phyloP scores from a whole-genome alignment of 2,329 filamentous ascomycete genomes.

The Whalleya microplaca region DNA sequence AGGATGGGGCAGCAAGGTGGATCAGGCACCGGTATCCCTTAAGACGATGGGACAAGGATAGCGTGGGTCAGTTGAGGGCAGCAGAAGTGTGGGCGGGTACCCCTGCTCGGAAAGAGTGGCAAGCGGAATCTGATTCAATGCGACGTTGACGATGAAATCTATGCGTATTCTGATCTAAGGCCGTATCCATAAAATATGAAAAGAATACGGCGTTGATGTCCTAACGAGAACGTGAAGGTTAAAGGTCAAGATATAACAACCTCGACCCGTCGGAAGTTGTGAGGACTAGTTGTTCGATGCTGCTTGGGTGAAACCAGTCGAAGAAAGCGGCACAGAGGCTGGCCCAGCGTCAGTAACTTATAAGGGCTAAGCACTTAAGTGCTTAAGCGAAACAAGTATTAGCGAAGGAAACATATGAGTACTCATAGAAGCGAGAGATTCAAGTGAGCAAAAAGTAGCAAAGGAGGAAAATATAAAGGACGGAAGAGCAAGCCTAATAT shows the following conservation, averaged over 20 bases:
- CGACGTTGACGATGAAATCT: slow-evolving; percentile 38
- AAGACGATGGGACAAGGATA: slow-evolving; percentile 29
- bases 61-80: slow-evolving; percentile 35
- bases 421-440: too few species aligned
- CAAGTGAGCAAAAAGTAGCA: too few species aligned
- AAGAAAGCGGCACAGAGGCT: too few species aligned
- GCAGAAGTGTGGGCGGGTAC: slow-evolving; percentile 34
- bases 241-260: slow-evolving; percentile 3
- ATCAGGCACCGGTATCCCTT: slow-evolving; percentile 29
- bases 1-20: slow-evolving; percentile 21
- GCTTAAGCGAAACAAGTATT: too few species aligned
- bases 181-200: slow-evolving; percentile 20
- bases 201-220: slow-evolving; percentile 16
- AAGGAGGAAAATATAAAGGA: too few species aligned
- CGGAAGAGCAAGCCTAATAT: too few species aligned
- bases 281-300: too few species aligned
- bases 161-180: slow-evolving; percentile 35
- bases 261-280: too few species aligned
- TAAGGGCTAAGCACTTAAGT: too few species aligned
- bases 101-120: slow-evolving; percentile 39
- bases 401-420: too few species aligned
- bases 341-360: too few species aligned
- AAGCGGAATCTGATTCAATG: slow-evolving; percentile 44
- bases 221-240: slow-evolving; percentile 7
- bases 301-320: too few species aligned